Percentiles rank a stretch among this genome's conserved stretches.
These are phyloP conservation scores for Populus hybrid DNA, from an alignment of 441 rosid species.

Conservation along the genomic window DNA sequence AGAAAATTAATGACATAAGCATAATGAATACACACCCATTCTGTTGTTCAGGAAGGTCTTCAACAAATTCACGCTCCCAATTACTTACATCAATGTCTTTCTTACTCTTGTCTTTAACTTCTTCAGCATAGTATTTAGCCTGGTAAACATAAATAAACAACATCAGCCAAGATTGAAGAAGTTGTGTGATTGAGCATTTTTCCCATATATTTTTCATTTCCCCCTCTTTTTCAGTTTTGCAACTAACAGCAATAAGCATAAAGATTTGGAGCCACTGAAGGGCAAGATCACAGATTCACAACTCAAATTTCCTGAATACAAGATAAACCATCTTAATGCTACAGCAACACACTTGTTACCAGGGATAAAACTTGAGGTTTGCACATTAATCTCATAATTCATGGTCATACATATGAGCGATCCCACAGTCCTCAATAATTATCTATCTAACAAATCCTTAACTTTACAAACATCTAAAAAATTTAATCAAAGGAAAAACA, in stretches of 20 bases:
- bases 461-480: background rate
- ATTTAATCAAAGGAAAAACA: background rate
- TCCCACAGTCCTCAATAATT: constrained; percentile 1
- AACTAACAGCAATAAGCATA: background rate
- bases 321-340: background rate
- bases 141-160: constrained; percentile 31
- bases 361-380: background rate
- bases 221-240: background rate
- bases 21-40: constrained; percentile 54
- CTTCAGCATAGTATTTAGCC: constrained; percentile 76
- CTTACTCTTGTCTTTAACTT: constrained; percentile 73
- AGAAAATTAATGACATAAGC: background rate
- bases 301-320: background rate
- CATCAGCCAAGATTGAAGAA: constrained; percentile 21
- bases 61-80: constrained; percentile 65
- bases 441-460: background rate
- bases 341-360: background rate
- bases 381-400: background rate
- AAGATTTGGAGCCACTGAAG: background rate
- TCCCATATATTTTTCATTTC: background rate
- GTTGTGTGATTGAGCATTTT: background rate
- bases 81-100: constrained; percentile 53
- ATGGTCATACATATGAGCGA: background rate
- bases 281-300: background rate
- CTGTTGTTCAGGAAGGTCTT: constrained; percentile 70